Evolutionary conservation across 495 filamentous ascomycete genomes (phyloP).

Genomic region (Sabuloglossum arenarium): DNA sequence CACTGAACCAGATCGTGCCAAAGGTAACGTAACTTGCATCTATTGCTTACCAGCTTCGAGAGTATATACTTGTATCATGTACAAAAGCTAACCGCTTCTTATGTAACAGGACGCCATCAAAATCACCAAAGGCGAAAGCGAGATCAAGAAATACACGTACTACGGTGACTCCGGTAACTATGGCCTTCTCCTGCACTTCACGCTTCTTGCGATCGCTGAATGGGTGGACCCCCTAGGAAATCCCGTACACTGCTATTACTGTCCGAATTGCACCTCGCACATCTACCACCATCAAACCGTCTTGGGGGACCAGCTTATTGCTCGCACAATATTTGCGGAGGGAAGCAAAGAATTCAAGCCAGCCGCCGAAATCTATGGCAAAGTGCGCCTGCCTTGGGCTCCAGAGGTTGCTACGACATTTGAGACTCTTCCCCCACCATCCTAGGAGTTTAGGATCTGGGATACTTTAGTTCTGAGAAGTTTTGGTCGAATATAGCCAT

Average conservation of each 20-base stretch:
- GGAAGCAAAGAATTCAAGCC: constrained; percentile 11
- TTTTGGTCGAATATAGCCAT: too few species aligned
- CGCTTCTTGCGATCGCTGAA: neutral
- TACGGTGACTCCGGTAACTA: constrained; percentile 25
- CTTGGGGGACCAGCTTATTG: constrained; percentile 26
- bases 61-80: too few species aligned
- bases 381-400: constrained; percentile 15
- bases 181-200: neutral
- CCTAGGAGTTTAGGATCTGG: neutral
- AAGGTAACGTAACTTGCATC: constrained; percentile 7
- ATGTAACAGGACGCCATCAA: constrained; percentile 16
- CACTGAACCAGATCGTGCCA: constrained; percentile 28
- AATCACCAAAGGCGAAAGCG: constrained; percentile 24
- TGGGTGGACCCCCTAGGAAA: constrained; percentile 23
- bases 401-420: constrained; percentile 12
- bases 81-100: neutral
- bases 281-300: constrained; percentile 30
- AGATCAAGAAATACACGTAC: constrained; percentile 26
- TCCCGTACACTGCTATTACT: constrained; percentile 30
- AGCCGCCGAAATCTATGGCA: constrained; percentile 14
- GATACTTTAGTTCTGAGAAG: too few species aligned
- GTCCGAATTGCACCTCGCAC: constrained; percentile 30
- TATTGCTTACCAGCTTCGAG: too few species aligned
- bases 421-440: neutral
- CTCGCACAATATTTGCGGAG: constrained; percentile 23